Base-by-base conservation (phyloP, 2,329 filamentous ascomycete species). In the Ramularia collo-cygni region DNA sequence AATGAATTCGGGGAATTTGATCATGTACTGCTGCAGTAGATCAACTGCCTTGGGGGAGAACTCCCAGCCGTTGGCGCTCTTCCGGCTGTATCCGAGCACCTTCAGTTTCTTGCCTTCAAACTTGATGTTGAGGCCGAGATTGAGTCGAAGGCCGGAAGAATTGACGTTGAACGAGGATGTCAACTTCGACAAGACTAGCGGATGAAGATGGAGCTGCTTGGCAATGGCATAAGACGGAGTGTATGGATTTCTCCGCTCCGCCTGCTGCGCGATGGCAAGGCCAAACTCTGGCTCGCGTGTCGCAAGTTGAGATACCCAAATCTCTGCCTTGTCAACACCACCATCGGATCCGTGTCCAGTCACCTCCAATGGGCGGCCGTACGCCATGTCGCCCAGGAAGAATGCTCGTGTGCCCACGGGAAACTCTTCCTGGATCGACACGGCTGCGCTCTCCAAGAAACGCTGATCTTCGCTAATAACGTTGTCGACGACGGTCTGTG, bases 41-140 rank as follows among this genome's bases (percentile, higher is more conserved):
- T 82, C 74, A 42, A 95, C 74, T 1, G 92, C 89, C 52, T 85
- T 82, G 35, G 78, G 75, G 56, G 89, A 95, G 62, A 95, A 98
- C 63, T 98, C 92, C 93, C 93, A 98, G 4, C 93, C 92, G 18
- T 79, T 83, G 9, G 79, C 72, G 3, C 81, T 81, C 58, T 92
- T 92, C 54, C 88, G 83, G 16, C 90, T 95, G 64, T 95, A 98
- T 1, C 92, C 92, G 21, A 98, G 68, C 5, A 98, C 92, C 67
- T 98, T 98, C 53, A 89, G 75, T 65, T 95, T 95, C 66, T 86
- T 90, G 2, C 79, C 86, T 61, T 98, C 92, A 44, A 98, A 98
- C 63, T 98, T 98, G 51, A 98, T 74, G 57, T 98, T 98, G 46
- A 98, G 72, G 0, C 92, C 92, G 16, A 98, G 70, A 55, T 98